phyloP scores from a whole-genome alignment of 768 basidiomycete species.

The Rhodotorula babjevae region DNA sequence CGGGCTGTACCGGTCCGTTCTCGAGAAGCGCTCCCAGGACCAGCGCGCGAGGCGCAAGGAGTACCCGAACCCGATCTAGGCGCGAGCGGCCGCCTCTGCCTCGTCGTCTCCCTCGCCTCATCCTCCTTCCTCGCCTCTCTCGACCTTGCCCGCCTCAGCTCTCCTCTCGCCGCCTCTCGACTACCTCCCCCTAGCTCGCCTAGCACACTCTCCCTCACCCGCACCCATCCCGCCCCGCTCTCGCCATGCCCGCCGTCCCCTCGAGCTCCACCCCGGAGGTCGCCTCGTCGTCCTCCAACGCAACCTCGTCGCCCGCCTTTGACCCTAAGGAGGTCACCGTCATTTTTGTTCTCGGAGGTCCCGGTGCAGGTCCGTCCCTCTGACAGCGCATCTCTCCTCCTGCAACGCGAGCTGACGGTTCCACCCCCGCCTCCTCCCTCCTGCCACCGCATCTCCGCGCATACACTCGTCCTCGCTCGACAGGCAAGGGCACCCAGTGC shows the following conservation, averaged over 20 bases:
- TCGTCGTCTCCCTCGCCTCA: background rate
- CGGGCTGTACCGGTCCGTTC: background rate
- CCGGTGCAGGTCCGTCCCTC: conserved; percentile 70
- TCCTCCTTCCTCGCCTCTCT: background rate
- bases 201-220: too few relatives aligned
- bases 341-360: conserved; percentile 92
- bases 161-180: background rate
- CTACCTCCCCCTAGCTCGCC: background rate
- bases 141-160: background rate
- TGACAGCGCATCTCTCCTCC: conserved; percentile 1
- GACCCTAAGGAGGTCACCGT: conserved; percentile 72
- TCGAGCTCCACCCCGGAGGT: conserved; percentile 14
- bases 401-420: background rate
- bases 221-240: background rate
- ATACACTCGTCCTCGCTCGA: background rate
- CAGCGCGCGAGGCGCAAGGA: conserved; percentile 7
- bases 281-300: background rate
- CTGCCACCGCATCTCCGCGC: background rate
- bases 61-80: conserved; percentile 18
- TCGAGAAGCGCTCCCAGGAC: background rate
- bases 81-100: background rate
- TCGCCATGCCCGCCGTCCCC: background rate
- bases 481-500: conserved; percentile 97
- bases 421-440: background rate
- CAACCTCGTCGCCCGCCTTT: conserved; percentile 52